Evolutionary conservation across 1,139 yeast genomes (phyloP), one percentile per base, ranked within the genome.

Genomic region (Debaryomycetaceae sp.): DNA sequence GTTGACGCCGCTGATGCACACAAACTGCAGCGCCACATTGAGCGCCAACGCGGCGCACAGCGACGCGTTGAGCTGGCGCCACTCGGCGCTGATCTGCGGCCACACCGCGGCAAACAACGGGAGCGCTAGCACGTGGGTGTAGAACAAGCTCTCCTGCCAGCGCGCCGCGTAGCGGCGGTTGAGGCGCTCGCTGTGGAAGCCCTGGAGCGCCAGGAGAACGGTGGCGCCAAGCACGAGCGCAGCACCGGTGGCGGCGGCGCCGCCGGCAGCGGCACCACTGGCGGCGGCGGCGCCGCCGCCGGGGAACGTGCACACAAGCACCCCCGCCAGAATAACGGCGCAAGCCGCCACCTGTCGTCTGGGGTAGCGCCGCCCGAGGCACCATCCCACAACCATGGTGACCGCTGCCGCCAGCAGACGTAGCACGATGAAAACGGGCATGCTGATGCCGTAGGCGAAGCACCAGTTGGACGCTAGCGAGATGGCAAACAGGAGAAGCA

Each of bases 1-100:
- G 45, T 78, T 79, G 14, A 81, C 89, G 3, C 89, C 88, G 11
- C 74, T 57, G 2, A 79, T 75, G 47, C 93, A 83, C 4, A 75
- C 34, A 42, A 71, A 70, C 49, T 83, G 93, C 0, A 88, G 73
- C 1, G 63, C 28, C n/a, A 72, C 70, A 46, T 81, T 82, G 13
- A 64, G 39, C 3, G 45, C 23, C 27, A 64, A 50, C 32, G 50
- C 61, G 14, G 53, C 30, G 9, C 62, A 14, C 26, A 44, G 54
- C 11, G 21, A 27, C 1, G 48, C 36, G 15, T 45, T 28, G 11
- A 21, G 28, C 1, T 36, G 37, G 4, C 16, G 5, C 13, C 45
- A 36, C 29, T 54, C 59, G 3, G 28, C n/a, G 11, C 18, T 28
- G 8, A 55, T 25, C 1, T 34, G 25, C 7, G 48, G 45, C 12